Evolutionary conservation across 768 basidiomycete species (phyloP).

Genomic region (Kwoniella sp.): DNA sequence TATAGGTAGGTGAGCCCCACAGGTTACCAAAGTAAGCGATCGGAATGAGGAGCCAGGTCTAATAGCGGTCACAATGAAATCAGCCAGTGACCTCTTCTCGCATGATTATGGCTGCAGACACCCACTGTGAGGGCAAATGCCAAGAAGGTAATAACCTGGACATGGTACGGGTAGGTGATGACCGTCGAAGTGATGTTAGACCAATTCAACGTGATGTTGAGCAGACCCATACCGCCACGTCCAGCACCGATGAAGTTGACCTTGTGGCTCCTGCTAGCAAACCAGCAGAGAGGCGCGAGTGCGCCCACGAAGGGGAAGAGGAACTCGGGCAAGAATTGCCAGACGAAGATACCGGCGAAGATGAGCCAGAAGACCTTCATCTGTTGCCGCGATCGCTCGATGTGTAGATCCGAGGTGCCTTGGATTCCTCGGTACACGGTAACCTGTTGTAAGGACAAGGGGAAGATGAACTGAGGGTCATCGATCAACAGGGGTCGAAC

Average conservation of each 20-base stretch:
- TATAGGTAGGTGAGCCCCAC: constrained; percentile 22
- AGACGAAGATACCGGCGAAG: constrained; percentile 19
- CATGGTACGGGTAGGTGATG: constrained; percentile 18
- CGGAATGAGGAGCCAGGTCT: constrained; percentile 22
- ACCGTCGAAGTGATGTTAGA: constrained; percentile 24
- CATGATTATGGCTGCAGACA: not conserved
- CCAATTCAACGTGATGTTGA: constrained; percentile 23
- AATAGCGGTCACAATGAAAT: not conserved
- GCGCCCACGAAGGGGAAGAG: constrained; percentile 18
- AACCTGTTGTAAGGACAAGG: constrained; percentile 22
- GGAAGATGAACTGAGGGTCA: constrained; percentile 23
- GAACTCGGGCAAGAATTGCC: constrained; percentile 23
- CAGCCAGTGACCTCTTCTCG: too few relatives aligned
- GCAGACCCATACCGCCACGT: constrained; percentile 16
- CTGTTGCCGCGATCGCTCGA: constrained; percentile 11
- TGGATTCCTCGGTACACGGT: constrained; percentile 22
- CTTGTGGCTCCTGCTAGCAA: constrained; percentile 13
- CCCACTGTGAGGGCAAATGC: constrained; percentile 15
- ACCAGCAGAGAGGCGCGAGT: constrained; percentile 21
- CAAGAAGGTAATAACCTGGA: constrained; percentile 7
- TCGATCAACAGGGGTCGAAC: constrained; percentile 23
- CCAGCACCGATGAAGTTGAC: constrained; percentile 26
- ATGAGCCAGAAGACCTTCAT: constrained; percentile 26
- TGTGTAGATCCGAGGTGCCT: constrained; percentile 13
- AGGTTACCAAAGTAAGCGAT: constrained; percentile 22